phyloP scores from a whole-genome alignment of 2,329 filamentous ascomycete species.

The Arachnopeziza araneosa region DNA sequence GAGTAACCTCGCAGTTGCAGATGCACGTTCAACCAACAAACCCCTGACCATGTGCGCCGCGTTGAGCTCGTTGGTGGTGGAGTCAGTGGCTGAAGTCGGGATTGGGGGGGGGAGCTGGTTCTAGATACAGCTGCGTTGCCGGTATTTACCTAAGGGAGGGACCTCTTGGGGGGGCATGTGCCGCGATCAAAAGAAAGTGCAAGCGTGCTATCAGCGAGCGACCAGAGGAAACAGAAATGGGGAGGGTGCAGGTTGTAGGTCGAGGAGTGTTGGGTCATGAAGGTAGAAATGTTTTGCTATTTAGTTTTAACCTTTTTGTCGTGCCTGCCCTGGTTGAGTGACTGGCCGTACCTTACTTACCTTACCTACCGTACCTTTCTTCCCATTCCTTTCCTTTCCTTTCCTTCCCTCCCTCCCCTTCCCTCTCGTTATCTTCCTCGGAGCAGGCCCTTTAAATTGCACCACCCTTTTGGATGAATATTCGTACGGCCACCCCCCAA shows the following conservation, averaged over 20 bases:
- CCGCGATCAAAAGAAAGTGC: neutral
- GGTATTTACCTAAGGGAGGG: neutral
- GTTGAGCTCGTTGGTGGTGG: neutral
- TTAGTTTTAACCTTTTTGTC: neutral
- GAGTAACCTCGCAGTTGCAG: neutral
- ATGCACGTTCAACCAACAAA: conserved; percentile 1
- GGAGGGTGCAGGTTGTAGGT: neutral
- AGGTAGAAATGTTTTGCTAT: neutral
- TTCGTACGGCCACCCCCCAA: neutral
- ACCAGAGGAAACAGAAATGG: neutral
- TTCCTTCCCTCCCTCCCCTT: neutral
- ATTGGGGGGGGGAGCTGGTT: neutral
- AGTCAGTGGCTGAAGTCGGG: neutral
- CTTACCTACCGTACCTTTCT: too few relatives aligned
- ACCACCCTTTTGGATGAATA: neutral
- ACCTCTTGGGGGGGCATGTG: neutral
- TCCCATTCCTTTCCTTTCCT: neutral
- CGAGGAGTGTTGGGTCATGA: neutral
- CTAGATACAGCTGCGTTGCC: neutral
- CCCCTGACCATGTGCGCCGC: conserved; percentile 1
- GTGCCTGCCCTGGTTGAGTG: neutral
- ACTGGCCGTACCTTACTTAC: too few relatives aligned
- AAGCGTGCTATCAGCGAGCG: neutral
- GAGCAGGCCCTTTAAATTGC: neutral
- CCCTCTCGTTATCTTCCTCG: neutral